These are phyloP conservation scores for Kalmusia sp. DNA, from an alignment of 2,329 filamentous ascomycete species.

Conservation along the genomic window DNA sequence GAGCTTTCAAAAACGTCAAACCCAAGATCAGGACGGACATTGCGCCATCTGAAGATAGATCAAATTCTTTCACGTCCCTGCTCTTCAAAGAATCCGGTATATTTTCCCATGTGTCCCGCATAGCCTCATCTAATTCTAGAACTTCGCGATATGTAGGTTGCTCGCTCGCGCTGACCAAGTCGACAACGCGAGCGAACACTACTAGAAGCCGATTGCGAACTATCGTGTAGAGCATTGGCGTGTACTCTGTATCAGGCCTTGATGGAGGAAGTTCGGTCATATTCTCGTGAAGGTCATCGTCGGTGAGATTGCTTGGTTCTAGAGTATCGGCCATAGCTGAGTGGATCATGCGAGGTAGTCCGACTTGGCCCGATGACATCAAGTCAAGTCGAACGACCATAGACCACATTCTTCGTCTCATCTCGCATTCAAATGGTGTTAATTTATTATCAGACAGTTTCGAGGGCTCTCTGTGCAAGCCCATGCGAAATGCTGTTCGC, in stretches of 20 bases:
- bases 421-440: constrained; percentile 64
- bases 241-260: constrained; percentile 35
- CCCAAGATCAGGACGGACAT: constrained; percentile 41
- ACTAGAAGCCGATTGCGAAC: constrained; percentile 31
- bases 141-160: constrained; percentile 38
- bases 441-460: constrained; percentile 40
- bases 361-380: constrained; percentile 46
- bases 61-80: constrained; percentile 19
- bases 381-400: constrained; percentile 54
- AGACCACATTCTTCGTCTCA: constrained; percentile 68
- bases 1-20: constrained; percentile 39
- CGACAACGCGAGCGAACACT: constrained; percentile 36
- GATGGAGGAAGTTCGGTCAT: constrained; percentile 39
- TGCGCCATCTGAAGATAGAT: constrained; percentile 17
- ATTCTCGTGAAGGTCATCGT: constrained; percentile 50
- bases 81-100: constrained; percentile 29
- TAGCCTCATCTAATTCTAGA: constrained; percentile 31
- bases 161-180: constrained; percentile 32
- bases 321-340: constrained; percentile 47
- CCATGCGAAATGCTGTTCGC: constrained; percentile 48
- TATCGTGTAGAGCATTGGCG: constrained; percentile 34
- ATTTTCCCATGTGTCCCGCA: constrained; percentile 29
- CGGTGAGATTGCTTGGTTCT: constrained; percentile 49
- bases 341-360: constrained; percentile 48
- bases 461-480: constrained; percentile 52